A percentile compares a stretch with the other conserved stretches of the same genome.
phyloP scores from a whole-genome alignment of 495 filamentous ascomycete genomes.

The Astrothelium subdiscretum region DNA sequence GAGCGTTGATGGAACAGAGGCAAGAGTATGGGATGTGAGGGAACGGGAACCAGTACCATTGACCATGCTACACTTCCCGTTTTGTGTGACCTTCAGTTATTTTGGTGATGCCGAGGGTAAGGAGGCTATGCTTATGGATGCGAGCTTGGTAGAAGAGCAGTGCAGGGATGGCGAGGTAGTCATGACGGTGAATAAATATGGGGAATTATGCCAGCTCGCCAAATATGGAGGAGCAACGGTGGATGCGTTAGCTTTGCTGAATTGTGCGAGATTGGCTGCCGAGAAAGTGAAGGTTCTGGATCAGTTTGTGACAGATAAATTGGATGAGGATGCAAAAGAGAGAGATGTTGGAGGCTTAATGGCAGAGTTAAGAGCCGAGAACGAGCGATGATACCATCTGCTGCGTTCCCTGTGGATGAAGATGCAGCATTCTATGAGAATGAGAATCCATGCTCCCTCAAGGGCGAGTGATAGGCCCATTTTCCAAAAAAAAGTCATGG shows the following conservation, averaged over 20 bases:
- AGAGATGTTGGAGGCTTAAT: conserved; percentile 65
- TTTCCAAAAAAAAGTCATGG: too few species aligned
- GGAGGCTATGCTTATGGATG: conserved; percentile 54
- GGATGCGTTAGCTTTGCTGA: conserved; percentile 62
- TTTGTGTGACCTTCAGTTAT: conserved; percentile 75
- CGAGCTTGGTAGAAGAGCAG: conserved; percentile 74
- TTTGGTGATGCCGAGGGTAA: conserved; percentile 35
- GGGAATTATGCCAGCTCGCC: conserved; percentile 82
- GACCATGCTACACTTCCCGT: conserved; percentile 77
- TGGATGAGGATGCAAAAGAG: conserved; percentile 64
- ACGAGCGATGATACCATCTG: conserved; percentile 33
- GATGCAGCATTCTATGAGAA: background rate
- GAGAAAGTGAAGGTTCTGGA: conserved; percentile 72
- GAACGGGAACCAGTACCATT: conserved; percentile 84
- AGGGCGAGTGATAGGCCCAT: too few species aligned
- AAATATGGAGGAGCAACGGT: conserved; percentile 76
- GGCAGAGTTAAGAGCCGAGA: conserved; percentile 73
- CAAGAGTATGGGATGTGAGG: conserved; percentile 68
- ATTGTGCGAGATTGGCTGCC: conserved; percentile 55
- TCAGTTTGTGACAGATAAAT: conserved; percentile 50
- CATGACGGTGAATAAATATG: conserved; percentile 74
- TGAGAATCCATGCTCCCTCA: background rate
- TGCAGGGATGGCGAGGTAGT: conserved; percentile 73
- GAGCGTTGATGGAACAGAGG: conserved; percentile 64
- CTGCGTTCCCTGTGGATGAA: too few species aligned